Conservation (phyloP, 2,329 filamentous ascomycete species). For the Apiospora saccharicola region DNA sequence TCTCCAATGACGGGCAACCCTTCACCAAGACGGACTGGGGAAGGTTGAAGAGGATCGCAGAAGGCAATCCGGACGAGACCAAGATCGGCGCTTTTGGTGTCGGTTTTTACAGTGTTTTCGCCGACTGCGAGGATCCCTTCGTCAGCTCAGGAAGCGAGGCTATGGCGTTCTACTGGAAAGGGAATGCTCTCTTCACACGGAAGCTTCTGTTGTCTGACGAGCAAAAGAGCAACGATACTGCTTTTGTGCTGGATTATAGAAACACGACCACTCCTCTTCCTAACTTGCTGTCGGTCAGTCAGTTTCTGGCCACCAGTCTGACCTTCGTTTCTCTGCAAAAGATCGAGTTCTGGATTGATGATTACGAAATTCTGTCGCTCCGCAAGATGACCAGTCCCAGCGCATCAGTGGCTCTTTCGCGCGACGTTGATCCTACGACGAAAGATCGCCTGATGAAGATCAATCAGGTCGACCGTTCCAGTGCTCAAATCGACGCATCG, state of each 20-base stretch:
- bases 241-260: constrained; percentile 94
- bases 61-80: constrained; percentile 97
- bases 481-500: constrained; percentile 88
- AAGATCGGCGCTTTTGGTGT: constrained; percentile 99
- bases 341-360: constrained; percentile 91
- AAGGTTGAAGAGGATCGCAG: constrained; percentile 93
- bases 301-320: constrained; percentile 93
- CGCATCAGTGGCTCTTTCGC: constrained; percentile 74
- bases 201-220: constrained; percentile 76
- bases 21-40: constrained; percentile 94
- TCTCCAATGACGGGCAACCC: constrained; percentile 89
- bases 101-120: constrained; percentile 98
- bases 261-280: constrained; percentile 88
- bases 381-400: constrained; percentile 87
- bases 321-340: constrained; percentile 91
- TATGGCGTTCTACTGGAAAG: constrained; percentile 99
- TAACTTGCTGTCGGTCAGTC: constrained; percentile 82
- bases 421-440: constrained; percentile 81
- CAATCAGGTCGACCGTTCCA: constrained; percentile 79
- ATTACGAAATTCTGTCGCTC: constrained; percentile 80
- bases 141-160: constrained; percentile 91
- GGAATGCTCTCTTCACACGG: constrained; percentile 94
- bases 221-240: constrained; percentile 75
- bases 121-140: constrained; percentile 97
- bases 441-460: constrained; percentile 91